Evolutionary conservation across 495 filamentous ascomycete species (phyloP).

Genomic region (Aeminium ludgeri): DNA sequence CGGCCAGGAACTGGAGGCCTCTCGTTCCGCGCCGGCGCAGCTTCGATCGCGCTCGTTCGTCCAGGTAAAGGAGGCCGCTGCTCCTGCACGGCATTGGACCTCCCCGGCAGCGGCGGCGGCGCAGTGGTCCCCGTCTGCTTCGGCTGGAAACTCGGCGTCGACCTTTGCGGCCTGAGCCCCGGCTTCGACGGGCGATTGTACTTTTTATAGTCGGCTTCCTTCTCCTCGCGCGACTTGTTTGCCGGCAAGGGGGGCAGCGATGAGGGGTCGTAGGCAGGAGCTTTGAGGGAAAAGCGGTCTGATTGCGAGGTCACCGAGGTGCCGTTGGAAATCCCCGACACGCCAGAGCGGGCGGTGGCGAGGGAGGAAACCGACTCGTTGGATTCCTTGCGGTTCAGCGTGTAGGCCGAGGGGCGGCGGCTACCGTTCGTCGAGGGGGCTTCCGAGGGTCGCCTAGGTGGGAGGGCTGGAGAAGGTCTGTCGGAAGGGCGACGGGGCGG

Average conservation of each 20-base stretch:
- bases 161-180: slow-evolving; percentile 12
- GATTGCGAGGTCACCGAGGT: slow-evolving; percentile 15
- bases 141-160: slow-evolving; percentile 7
- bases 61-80: too few relatives aligned
- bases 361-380: slow-evolving; percentile 23
- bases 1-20: too few relatives aligned
- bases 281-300: slow-evolving; percentile 13
- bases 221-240: slow-evolving; percentile 18
- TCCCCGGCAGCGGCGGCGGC: slow-evolving; percentile 9
- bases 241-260: slow-evolving; percentile 23
- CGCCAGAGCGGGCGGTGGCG: slow-evolving; percentile 18
- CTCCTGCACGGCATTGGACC: background rate
- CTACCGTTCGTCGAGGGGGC: slow-evolving; percentile 7
- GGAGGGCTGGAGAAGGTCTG: slow-evolving; percentile 29
- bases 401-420: slow-evolving; percentile 18
- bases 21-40: too few relatives aligned
- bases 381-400: slow-evolving; percentile 16
- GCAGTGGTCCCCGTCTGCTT: slow-evolving; percentile 16
- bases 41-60: too few relatives aligned
- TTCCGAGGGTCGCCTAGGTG: slow-evolving; percentile 27
- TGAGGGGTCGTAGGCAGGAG: slow-evolving; percentile 25
- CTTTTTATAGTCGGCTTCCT: slow-evolving; percentile 10
- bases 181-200: background rate
- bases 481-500: slow-evolving; percentile 34
- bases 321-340: slow-evolving; percentile 18